Evolutionary conservation across 148 eudicot genomes (phyloP).

Genomic region (Pharnaceum exiguum): DNA sequence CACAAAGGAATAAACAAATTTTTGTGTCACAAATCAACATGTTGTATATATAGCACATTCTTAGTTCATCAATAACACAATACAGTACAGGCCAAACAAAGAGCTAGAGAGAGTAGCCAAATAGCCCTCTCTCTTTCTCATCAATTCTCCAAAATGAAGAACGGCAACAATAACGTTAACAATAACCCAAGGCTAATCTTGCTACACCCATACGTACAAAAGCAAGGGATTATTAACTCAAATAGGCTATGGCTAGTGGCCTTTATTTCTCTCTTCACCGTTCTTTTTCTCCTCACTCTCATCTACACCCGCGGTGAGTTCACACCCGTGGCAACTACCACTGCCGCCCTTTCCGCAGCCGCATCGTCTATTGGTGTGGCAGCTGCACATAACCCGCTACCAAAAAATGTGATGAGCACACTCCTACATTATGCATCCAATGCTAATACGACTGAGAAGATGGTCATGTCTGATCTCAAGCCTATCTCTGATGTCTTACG

Average conservation of each 20-base stretch:
- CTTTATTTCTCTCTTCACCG: constrained; percentile 48
- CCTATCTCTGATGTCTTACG: constrained; percentile 46
- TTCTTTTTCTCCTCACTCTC: constrained; percentile 53
- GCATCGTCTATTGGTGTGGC: constrained; percentile 8
- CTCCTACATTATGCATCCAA: constrained; percentile 68
- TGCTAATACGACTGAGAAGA: constrained; percentile 53
- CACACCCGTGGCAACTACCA: constrained; percentile 6
- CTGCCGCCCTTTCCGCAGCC: constrained; percentile 15
- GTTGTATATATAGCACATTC: too few relatives aligned
- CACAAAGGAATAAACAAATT: too few relatives aligned
- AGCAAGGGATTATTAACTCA: constrained; percentile 70
- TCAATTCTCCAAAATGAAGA: constrained; percentile 33
- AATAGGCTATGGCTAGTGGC: constrained; percentile 57
- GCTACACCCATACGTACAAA: constrained; percentile 72
- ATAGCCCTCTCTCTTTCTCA: neutral
- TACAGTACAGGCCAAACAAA: too few relatives aligned
- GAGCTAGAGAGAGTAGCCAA: too few relatives aligned
- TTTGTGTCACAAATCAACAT: too few relatives aligned
- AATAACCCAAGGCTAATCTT: constrained; percentile 61
- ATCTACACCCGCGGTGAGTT: constrained; percentile 45
- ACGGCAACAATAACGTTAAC: constrained; percentile 22
- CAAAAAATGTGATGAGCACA: constrained; percentile 45
- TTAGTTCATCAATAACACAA: too few relatives aligned
- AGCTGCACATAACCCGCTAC: constrained; percentile 25
- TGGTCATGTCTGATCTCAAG: constrained; percentile 53